These are phyloP conservation scores for Trypanosomatidae sp. DNA, from an alignment of 208 protist species.

Conservation along the genomic window DNA sequence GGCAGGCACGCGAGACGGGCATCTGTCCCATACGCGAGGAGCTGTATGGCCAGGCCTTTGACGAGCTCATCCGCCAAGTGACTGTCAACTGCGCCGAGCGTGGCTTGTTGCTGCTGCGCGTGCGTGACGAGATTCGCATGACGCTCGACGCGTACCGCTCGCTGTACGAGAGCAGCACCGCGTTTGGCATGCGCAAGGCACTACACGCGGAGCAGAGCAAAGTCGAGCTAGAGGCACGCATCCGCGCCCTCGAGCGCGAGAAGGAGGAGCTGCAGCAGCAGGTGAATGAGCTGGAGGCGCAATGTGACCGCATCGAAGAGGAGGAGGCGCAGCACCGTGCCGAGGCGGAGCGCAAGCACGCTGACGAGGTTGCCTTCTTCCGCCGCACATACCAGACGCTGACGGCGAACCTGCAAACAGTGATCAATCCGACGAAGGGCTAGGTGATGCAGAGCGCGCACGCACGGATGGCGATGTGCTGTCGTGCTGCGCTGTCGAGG, in stretches of 20 bases:
- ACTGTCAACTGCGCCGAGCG: slow-evolving; percentile 97
- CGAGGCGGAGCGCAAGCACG: slow-evolving; percentile 91
- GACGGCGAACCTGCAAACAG: slow-evolving; percentile 85
- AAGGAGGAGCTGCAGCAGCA: slow-evolving; percentile 90
- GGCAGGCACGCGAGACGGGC: slow-evolving; percentile 95
- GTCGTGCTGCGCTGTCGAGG: no score
- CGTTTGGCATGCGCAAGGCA: slow-evolving; percentile 97
- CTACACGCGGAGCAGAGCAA: slow-evolving; percentile 95
- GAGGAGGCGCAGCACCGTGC: slow-evolving; percentile 86
- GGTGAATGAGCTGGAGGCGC: slow-evolving; percentile 55
- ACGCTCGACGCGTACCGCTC: slow-evolving; percentile 76
- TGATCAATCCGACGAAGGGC: slow-evolving; percentile 74
- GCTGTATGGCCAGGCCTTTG: slow-evolving; percentile 96
- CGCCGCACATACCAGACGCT: slow-evolving; percentile 92
- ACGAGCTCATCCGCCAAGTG: slow-evolving; percentile 96
- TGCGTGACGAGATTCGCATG: slow-evolving; percentile 95
- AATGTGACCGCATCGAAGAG: slow-evolving; percentile 77
- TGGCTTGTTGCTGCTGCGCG: slow-evolving; percentile 94
- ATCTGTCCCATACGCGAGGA: slow-evolving; percentile 98
- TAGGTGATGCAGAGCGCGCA: slow-evolving; percentile 3
- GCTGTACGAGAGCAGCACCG: slow-evolving; percentile 79
- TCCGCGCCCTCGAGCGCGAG: slow-evolving; percentile 88
- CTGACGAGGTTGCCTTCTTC: slow-evolving; percentile 95
- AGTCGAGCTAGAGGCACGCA: slow-evolving; percentile 89
- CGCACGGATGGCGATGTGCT: background rate